Evolutionary conservation across 2,329 filamentous ascomycete genomes (phyloP).

Genomic region (Endoconidiophora polonica): DNA sequence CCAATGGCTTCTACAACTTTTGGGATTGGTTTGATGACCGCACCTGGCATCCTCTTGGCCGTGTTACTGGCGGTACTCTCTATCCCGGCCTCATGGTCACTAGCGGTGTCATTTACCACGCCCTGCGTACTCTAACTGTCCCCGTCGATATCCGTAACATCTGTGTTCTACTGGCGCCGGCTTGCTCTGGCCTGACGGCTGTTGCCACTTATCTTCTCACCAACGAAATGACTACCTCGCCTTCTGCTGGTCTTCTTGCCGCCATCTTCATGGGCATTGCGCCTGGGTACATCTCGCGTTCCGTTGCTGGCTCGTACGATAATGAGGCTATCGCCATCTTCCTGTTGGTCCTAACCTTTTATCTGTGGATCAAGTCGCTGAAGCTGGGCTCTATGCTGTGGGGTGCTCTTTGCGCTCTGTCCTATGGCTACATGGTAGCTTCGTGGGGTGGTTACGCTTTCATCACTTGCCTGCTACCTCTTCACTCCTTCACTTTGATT

Average conservation of each 20-base stretch:
- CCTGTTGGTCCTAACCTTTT: constrained; percentile 95
- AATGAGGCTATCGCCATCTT: constrained; percentile 99
- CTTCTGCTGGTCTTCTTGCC: constrained; percentile 85
- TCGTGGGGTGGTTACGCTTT: constrained; percentile 99
- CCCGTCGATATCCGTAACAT: constrained; percentile 98
- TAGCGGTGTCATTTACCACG: constrained; percentile 89
- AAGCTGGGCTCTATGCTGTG: constrained; percentile 95
- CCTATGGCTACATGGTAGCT: constrained; percentile 99
- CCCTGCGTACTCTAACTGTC: constrained; percentile 72
- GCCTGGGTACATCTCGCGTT: constrained; percentile 93
- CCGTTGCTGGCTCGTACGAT: constrained; percentile 95
- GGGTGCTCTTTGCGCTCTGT: constrained; percentile 84
- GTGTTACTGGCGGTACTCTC: constrained; percentile 95
- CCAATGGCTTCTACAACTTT: constrained; percentile 95
- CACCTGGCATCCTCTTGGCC: constrained; percentile 97
- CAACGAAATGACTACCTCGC: constrained; percentile 90
- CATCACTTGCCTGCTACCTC: constrained; percentile 90
- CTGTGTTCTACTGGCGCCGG: constrained; percentile 89
- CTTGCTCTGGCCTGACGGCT: constrained; percentile 84
- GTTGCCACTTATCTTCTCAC: constrained; percentile 89
- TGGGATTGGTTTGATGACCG: constrained; percentile 99
- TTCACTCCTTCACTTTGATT: constrained; percentile 86
- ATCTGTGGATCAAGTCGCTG: constrained; percentile 95
- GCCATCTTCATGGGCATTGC: constrained; percentile 95
- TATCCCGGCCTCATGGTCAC: constrained; percentile 99